A percentile compares a stretch with the other conserved stretches of the same genome.
phyloP scores from a whole-genome alignment of 2,329 filamentous ascomycete species.

The Diaporthe australafricana region DNA sequence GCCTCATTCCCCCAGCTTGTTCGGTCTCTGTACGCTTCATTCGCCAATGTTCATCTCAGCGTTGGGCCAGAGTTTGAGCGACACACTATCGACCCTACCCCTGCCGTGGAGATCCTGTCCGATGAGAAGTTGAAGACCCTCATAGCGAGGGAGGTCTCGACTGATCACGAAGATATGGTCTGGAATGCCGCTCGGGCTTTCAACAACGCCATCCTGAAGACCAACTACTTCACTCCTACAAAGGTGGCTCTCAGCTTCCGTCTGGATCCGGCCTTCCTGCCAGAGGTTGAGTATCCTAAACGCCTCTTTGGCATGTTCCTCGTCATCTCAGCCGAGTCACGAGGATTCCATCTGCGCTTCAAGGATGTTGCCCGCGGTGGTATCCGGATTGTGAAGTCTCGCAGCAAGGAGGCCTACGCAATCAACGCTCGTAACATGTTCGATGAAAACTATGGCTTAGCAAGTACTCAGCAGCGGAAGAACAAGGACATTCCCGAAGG shows the following conservation, averaged over 20 bases:
- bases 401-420: constrained; percentile 93
- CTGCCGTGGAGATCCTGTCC: constrained; percentile 76
- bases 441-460: constrained; percentile 98
- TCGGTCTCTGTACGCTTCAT: constrained; percentile 88
- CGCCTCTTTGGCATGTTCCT: constrained; percentile 98
- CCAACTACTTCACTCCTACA: constrained; percentile 96
- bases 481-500: constrained; percentile 99
- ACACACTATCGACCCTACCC: constrained; percentile 64
- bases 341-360: constrained; percentile 97
- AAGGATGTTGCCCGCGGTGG: constrained; percentile 96
- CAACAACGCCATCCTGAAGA: constrained; percentile 94
- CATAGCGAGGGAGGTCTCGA: constrained; percentile 83
- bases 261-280: constrained; percentile 88
- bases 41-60: constrained; percentile 85
- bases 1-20: constrained; percentile 89
- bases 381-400: constrained; percentile 98
- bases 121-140: constrained; percentile 79
- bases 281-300: constrained; percentile 91
- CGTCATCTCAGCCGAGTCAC: constrained; percentile 95
- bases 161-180: constrained; percentile 98
- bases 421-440: constrained; percentile 98
- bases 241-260: constrained; percentile 99
- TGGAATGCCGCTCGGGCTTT: constrained; percentile 97
- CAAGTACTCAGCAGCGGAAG: constrained; percentile 98
- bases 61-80: constrained; percentile 63